Evolutionary conservation across 2,329 filamentous ascomycete genomes (phyloP), one percentile per base, ranked within the genome.

Genomic region (Metarhizium rileyi): DNA sequence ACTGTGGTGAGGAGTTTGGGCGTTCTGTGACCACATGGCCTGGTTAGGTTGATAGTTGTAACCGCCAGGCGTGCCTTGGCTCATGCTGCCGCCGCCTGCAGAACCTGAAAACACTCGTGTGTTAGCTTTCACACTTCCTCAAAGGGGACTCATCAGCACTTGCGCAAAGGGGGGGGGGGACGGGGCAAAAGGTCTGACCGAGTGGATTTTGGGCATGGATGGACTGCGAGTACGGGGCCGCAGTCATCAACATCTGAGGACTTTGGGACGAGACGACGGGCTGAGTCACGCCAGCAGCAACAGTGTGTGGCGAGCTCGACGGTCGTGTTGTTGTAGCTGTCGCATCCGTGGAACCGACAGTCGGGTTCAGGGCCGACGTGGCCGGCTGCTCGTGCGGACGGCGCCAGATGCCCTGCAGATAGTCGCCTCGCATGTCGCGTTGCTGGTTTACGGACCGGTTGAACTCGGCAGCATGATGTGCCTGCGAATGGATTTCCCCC

Each of bases 381-480:
- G 70, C 65, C 25, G 87, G 83, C 52, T 86, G 81, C 62, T 96
- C 89, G 56, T 94, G 90, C 10, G 87, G 84, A 53, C 86, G 79
- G 55, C 85, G 80, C 86, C 90, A 97, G 56, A 90, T 78, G 49
- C 81, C 83, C 49, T 91, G 83, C 55, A 95, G 74, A 57, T 89
- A 94, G 51, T 90, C 84, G 52, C 76, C 80, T 51, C 93, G 86
- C 67, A 86, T 84, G 36, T 82, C 81, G 51, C 91, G 84, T 65
- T 90, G 86, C 58, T 86, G 80, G 60, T 86, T 89, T 47, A 97
- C 75, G 44, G 80, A 78, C 59, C 93, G 89, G 70, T 91, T 97
- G 70, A 86, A 95, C 58, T 97, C 91, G 51, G 89, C 88, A 18
- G 91, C 86, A 55, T 95, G 88, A 46, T 88, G 82, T 26, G 90